Evolutionary conservation across 2,329 filamentous ascomycete genomes (phyloP).

Genomic region (Diaporthe vaccinii): DNA sequence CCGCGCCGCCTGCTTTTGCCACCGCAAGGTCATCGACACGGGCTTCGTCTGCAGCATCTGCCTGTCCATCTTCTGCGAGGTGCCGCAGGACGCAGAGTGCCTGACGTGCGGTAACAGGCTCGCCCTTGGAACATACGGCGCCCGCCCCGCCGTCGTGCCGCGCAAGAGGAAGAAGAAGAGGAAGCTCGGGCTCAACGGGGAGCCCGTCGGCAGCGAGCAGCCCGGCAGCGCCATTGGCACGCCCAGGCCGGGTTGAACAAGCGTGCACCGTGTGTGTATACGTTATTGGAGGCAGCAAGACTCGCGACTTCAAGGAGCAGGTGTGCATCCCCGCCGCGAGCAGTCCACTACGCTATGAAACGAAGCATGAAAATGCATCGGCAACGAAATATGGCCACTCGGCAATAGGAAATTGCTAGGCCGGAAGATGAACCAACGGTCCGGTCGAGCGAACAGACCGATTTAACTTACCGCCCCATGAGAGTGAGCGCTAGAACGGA

Average conservation of each 20-base stretch:
- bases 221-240: slow-evolving; percentile 73
- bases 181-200: slow-evolving; percentile 62
- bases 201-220: slow-evolving; percentile 59
- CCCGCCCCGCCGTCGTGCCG: slow-evolving; percentile 81
- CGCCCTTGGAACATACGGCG: slow-evolving; percentile 80
- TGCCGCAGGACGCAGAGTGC: slow-evolving; percentile 75
- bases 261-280: too few relatives aligned
- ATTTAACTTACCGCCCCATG: background rate
- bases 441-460: background rate
- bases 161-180: slow-evolving; percentile 82
- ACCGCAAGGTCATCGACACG: slow-evolving; percentile 88
- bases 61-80: slow-evolving; percentile 89
- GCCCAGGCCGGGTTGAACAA: slow-evolving; percentile 57
- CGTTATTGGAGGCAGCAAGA: background rate
- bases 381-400: background rate
- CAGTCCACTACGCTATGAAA: background rate
- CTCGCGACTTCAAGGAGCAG: too few relatives aligned
- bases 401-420: background rate
- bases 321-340: background rate
- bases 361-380: background rate
- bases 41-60: slow-evolving; percentile 98
- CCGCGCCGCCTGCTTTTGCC: slow-evolving; percentile 97
- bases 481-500: background rate
- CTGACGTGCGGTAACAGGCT: slow-evolving; percentile 87
- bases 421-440: background rate